Evolutionary conservation across 2,329 filamentous ascomycete genomes (phyloP), one percentile per base, ranked within the genome.

Genomic region (Colletotrichum viniferum): DNA sequence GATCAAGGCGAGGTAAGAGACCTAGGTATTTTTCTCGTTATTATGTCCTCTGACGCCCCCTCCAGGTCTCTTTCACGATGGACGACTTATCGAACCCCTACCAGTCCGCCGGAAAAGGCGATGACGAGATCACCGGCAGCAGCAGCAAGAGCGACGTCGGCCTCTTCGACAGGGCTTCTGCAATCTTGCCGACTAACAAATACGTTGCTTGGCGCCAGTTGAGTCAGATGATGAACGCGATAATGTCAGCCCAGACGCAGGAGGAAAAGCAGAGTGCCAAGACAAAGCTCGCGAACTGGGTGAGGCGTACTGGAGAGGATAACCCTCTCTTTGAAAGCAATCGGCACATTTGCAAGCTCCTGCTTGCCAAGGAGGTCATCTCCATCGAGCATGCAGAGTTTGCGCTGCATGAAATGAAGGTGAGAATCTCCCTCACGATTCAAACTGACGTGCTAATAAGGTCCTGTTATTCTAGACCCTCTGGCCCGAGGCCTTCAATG

Each of bases 401-500:
- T 0, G 38, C 38, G 18, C 38, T 43, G 4, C 1, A 43, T 43
- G 38, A 43, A 43, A 43, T 43, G 0, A 43, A 43, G 38, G 38
- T 43, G 2, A 43, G 2, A 43, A 10, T n/a, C 38, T 43, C 38
- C 18, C 8, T 43, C 38, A n/a, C 0, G 8, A 43, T 10, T 43
- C 18, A 1, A 43, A 43, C 0, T 43, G 18, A 43, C 18, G 0
- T 43, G 38, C 38, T 43, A 43, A 43, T 43, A 18, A 43, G 0
- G 3, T 1, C 18, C 18, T 43, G 38, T n/a, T 43, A 1, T 43
- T 43, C 38, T n/a, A 43, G 36, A 10, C 36, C 0, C 8, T n/a
- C 36, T 43, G 16, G 16, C 36, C 36, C 8, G 0, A 0, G 8
- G 0, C 8, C 16, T 43, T 43, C 36, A 0, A 10, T 10, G 0